Base-by-base conservation (phyloP, 768 basidiomycete genomes). In the Pleurotus tuber-regium region DNA sequence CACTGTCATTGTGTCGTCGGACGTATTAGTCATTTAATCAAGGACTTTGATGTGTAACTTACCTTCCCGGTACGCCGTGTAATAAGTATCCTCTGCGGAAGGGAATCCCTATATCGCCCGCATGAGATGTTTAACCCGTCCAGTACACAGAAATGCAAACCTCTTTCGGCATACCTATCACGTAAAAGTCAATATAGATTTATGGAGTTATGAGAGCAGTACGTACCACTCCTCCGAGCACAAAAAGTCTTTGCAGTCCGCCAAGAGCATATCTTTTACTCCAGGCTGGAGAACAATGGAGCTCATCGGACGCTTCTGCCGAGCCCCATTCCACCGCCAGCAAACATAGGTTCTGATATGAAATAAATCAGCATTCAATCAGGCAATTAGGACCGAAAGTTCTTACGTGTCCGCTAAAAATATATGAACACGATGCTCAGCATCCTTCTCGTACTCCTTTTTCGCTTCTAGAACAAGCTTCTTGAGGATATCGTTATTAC, bases 271-370 rank as follows among this genome's bases (percentile, higher is more conserved):
- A 63, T 93, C 92, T 61, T 92, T 92, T 7, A 92, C 89, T 36
- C 88, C 89, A 3, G 90, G 89, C 59, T 92, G 89, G 9, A 93
- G 77, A 11, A 93, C 90, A 54, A 94, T 92, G n/a, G 90, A 92
- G 60, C 86, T 89, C 86, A 94, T 87, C 0, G 92, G 91, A 26
- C 91, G 79, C 67, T 94, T 94, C 61, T 92, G 88, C 43, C 89
- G 78, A 4, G 90, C 87, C 36, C 89, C 91, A 59, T 90, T 92
- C 86, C 89, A 92, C 51, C 89, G 76, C 92, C 92, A 94, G 60
- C 84, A 83, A 1, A 77, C 79, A 60, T 87, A 87, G 7, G 84
- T 79, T 41, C 86, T 87, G 46, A 38, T 47, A 43, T 31, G 26
- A 38, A 53, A 19, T 39, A 52, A 51, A 52, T 14, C 18, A 42